phyloP scores from a whole-genome alignment of 495 filamentous ascomycete species.

The Podospora australis region DNA sequence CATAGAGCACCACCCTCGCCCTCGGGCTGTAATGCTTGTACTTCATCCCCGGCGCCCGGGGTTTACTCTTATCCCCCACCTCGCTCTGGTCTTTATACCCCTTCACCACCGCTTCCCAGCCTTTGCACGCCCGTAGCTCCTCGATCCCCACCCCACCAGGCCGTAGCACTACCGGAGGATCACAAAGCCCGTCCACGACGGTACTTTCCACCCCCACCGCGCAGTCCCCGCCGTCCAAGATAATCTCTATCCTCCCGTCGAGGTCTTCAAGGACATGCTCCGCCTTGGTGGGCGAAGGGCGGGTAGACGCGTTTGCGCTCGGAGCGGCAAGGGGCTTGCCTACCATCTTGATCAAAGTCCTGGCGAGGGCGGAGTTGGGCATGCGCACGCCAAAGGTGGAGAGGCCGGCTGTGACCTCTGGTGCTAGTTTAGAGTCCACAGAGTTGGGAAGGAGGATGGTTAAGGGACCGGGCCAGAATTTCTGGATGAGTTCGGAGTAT shows the following conservation, averaged over 20 bases:
- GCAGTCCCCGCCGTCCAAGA: conserved; percentile 84
- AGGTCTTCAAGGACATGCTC: conserved; percentile 85
- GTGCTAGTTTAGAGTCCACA: conserved; percentile 55
- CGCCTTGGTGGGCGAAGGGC: conserved; percentile 83
- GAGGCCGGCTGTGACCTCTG: conserved; percentile 80
- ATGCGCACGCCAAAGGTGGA: conserved; percentile 85
- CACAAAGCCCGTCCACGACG: conserved; percentile 82
- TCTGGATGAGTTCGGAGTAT: conserved; percentile 71
- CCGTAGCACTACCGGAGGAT: conserved; percentile 73
- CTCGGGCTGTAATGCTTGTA: conserved; percentile 96
- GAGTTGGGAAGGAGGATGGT: conserved; percentile 76
- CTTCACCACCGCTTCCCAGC: conserved; percentile 71
- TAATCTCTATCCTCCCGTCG: conserved; percentile 72
- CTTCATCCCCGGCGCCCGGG: conserved; percentile 95
- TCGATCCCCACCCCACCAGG: conserved; percentile 92
- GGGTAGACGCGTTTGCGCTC: conserved; percentile 88
- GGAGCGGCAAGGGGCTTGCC: conserved; percentile 84
- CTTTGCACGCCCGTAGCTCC: conserved; percentile 61
- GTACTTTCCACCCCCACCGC: conserved; percentile 91
- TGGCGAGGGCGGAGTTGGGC: conserved; percentile 75
- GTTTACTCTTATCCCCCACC: conserved; percentile 43
- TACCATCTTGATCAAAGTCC: conserved; percentile 71
- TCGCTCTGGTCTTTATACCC: conserved; percentile 67
- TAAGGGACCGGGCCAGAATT: conserved; percentile 92
- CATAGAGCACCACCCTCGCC: conserved; percentile 79